These are phyloP conservation scores for Nothopassalora personata DNA, from an alignment of 2,329 filamentous ascomycete genomes.

Conservation along the genomic window DNA sequence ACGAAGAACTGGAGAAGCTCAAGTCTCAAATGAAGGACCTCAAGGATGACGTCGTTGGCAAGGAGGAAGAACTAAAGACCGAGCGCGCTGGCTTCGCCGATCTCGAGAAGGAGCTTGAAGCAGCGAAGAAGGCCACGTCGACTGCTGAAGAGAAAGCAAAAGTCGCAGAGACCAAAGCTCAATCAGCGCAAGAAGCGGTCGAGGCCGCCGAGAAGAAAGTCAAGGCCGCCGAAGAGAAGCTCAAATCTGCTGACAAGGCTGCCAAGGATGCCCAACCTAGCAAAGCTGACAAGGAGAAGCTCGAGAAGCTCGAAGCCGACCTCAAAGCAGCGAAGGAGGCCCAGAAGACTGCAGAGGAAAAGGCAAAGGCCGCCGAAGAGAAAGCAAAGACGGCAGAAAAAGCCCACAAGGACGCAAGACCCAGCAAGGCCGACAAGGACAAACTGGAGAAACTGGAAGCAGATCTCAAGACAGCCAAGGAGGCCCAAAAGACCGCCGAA, in stretches of 20 bases:
- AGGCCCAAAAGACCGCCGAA: constrained; percentile 2
- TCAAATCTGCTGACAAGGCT: constrained; percentile 4
- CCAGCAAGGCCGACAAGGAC: constrained; percentile 10
- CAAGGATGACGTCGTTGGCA: constrained; percentile 24
- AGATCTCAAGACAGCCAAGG: constrained; percentile 5
- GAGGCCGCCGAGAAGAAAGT: constrained; percentile 12
- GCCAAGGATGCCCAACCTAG: background rate
- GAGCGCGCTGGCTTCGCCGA: constrained; percentile 29
- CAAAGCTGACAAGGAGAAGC: constrained; percentile 3
- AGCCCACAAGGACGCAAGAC: background rate
- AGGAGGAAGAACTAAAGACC: constrained; percentile 29
- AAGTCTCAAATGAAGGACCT: constrained; percentile 22
- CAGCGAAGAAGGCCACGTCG: constrained; percentile 17
- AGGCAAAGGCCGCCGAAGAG: constrained; percentile 6
- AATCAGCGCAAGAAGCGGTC: constrained; percentile 5
- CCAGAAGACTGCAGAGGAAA: constrained; percentile 11
- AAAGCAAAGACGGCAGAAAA: constrained; percentile 6
- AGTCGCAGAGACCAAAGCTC: constrained; percentile 10
- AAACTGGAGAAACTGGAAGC: constrained; percentile 12
- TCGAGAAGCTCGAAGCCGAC: constrained; percentile 7
- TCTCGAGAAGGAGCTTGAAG: constrained; percentile 29
- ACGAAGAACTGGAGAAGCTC: constrained; percentile 29
- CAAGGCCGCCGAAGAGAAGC: constrained; percentile 11
- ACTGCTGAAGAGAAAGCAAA: constrained; percentile 10
- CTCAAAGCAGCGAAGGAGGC: constrained; percentile 9